phyloP scores from a whole-genome alignment of 2,329 filamentous ascomycete species.

The Diplodia scrobiculata region DNA sequence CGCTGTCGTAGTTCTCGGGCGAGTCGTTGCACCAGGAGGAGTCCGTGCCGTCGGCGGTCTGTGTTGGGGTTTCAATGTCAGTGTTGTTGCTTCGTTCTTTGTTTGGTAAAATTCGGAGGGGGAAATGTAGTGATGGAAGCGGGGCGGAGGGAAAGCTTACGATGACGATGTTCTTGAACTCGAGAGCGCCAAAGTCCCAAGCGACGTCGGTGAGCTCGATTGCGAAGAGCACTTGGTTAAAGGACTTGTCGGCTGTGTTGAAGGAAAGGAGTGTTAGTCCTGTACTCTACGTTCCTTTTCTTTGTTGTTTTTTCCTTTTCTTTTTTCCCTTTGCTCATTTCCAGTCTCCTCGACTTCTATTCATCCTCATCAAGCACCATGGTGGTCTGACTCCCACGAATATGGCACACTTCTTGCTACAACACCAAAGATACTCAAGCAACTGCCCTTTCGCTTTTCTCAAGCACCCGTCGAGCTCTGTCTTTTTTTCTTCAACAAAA shows the following conservation, averaged over 20 bases:
- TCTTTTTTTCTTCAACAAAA: background rate
- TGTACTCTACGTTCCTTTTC: background rate
- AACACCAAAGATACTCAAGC: too few species aligned
- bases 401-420: too few species aligned
- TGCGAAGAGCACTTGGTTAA: conserved; percentile 49
- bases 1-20: conserved; percentile 47
- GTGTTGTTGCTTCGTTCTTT: conserved; percentile 22
- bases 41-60: conserved; percentile 33
- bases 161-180: conserved; percentile 39
- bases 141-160: conserved; percentile 30
- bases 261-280: background rate
- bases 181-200: conserved; percentile 49
- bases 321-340: background rate
- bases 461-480: too few species aligned
- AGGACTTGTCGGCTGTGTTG: conserved; percentile 42
- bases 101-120: background rate
- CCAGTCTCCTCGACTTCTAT: background rate
- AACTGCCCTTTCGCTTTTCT: too few species aligned
- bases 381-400: too few species aligned
- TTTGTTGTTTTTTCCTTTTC: too few species aligned
- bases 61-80: background rate
- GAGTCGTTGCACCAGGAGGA: conserved; percentile 34
- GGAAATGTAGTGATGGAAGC: background rate
- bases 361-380: background rate
- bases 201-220: conserved; percentile 46